These are phyloP conservation scores for Takakia lepidozioides DNA, from an alignment of 225 moss, liverwort and hornwort species.

Conservation along the genomic window DNA sequence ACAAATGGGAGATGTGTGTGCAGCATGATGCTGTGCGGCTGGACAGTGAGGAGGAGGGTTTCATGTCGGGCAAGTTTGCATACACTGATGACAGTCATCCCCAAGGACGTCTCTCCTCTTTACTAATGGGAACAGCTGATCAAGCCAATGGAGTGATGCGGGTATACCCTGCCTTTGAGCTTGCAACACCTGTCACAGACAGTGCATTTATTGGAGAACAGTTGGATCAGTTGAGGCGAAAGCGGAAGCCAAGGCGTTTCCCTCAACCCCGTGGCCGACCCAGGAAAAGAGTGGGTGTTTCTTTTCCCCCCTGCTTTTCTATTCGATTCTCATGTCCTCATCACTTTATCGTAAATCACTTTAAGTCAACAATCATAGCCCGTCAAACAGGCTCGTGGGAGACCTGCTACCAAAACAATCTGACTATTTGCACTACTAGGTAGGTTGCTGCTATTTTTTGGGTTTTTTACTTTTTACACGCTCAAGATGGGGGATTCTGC, in stretches of 20 bases:
- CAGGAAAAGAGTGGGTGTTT: slow-evolving; percentile 56
- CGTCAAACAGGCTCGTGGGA: too few species aligned
- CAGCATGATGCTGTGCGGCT: slow-evolving; percentile 65
- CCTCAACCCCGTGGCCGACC: slow-evolving; percentile 62
- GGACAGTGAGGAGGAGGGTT: slow-evolving; percentile 62
- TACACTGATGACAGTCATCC: slow-evolving; percentile 44
- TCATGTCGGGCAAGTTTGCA: slow-evolving; percentile 46
- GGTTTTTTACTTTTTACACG: too few species aligned
- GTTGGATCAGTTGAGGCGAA: slow-evolving; percentile 69
- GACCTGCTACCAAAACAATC: too few species aligned
- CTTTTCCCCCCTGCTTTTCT: background rate
- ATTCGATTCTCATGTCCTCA: too few species aligned
- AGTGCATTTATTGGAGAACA: slow-evolving; percentile 48
- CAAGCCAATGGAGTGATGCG: slow-evolving; percentile 61
- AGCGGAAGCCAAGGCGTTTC: slow-evolving; percentile 72
- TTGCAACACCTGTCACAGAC: slow-evolving; percentile 52
- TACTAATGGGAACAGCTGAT: slow-evolving; percentile 36
- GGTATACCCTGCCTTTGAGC: slow-evolving; percentile 39
- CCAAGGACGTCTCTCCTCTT: slow-evolving; percentile 27
- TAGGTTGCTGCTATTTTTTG: too few species aligned
- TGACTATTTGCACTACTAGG: too few species aligned
- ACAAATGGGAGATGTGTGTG: slow-evolving; percentile 20
- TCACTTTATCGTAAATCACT: too few species aligned
- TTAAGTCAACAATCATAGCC: too few species aligned
- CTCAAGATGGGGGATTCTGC: too few species aligned